Evolutionary conservation across 1,139 yeast genomes (phyloP), one percentile per base, ranked within the genome.

Genomic region (Geotrichum histeridarum): DNA sequence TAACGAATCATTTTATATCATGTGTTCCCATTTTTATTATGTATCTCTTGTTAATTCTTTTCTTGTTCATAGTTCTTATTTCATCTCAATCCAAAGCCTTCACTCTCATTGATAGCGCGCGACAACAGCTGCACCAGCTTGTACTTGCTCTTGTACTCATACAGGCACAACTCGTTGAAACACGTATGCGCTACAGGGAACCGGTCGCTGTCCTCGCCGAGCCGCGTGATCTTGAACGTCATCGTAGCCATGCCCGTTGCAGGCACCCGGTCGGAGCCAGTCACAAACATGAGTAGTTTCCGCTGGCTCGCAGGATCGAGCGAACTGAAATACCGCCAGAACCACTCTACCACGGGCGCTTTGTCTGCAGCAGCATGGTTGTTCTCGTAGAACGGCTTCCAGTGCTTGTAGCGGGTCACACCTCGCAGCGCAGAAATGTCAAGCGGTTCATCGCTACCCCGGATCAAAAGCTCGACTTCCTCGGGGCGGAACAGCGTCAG

Each of bases 161-260:
- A 86, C 7, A 93, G 62, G 53, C 93, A 87, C 43, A 93, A 69
- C 71, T 91, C 96, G 66, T 90, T 91, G 71, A 91, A 93, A 64
- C 98, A 93, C 0, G 98, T 93, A 64, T 91, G 98, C 0, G 97
- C 91, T 9, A 84, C 72, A 0, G 98, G 98, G 33, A 90, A 71
- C 51, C 84, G 73, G 3, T 78, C 72, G 52, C 74, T 68, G 58
- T 79, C 81, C 1, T 71, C 74, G 4, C 84, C 84, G 8, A 47
- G 84, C 83, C 56, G 47, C 8, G 58, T 53, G 37, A 55, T 53
- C 8, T 51, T 53, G 33, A 53, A 53, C 30, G 44, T 14, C 55
- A 55, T 51, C 9, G 54, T 50, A 18, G 69, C 60, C 17, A 88
- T 76, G 0, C 98, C 99, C 0, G 96, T 88, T 0, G 97, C 96